Evolutionary conservation across 768 basidiomycete species (phyloP), one percentile per base, ranked within the genome.

Genomic region (Lactifluus rugatus): DNA sequence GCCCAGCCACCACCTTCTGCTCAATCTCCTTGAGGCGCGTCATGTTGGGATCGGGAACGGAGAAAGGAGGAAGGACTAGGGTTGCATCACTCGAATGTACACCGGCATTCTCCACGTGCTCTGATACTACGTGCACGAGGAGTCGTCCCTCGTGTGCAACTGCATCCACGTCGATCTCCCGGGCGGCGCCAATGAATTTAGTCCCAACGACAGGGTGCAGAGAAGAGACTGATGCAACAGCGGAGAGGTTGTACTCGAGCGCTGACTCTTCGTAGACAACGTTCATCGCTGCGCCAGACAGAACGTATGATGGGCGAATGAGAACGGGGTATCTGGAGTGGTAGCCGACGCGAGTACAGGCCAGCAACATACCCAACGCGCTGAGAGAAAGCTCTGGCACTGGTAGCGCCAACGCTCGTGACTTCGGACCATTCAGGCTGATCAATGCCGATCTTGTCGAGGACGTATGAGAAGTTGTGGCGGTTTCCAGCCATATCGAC

Each of bases 61-160:
- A 89, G 76, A 89, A 87, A 2, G 96, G 96, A 42, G 96, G 96
- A 5, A 99, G 83, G 64, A 98, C 94, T 54, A 99, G 81, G 0
- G 96, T 99, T 14, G 96, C 96, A 69, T 98, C 96, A 50, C 96
- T 96, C 61, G 95, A 99, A 73, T 99, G 95, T 13, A 98, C 93
- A 70, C 95, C 95, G 11, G 95, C 95, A 66, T 96, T 93, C 74
- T 99, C 96, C 57, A 98, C 92, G 70, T 99, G 96, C 71, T 99
- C 96, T 3, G 95, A 98, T 56, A 99, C 81, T 53, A 95, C 95
- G 66, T 98, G 95, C 31, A 99, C 81, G 51, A 98, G 80, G 10
- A 98, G 87, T 64, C 84, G 81, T 63, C 96, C 96, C 61, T 93
- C 75, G 77, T 97, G 82, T 2, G 92, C 95, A 54, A 97, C 96